A percentile compares a stretch with the other conserved stretches of the same genome.
Conservation (phyloP, 306 rosid genomes). For the Vigna angularis region DNA sequence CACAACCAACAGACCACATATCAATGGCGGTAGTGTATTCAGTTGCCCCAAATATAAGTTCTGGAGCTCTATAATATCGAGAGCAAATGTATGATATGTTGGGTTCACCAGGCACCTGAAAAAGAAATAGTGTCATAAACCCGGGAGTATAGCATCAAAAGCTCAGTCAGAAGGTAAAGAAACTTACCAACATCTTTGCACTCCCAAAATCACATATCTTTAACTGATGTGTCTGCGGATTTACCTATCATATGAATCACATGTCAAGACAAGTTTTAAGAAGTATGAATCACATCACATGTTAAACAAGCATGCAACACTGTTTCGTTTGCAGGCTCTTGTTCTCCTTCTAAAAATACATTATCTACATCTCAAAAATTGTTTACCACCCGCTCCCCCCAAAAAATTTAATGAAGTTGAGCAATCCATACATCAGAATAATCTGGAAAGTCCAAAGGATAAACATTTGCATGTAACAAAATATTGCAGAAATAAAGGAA, state of each 20-base stretch:
- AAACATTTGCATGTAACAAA: too few relatives aligned
- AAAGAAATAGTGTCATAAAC: slow-evolving; percentile 42
- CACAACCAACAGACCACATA: slow-evolving; percentile 98
- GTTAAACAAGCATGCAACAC: not conserved
- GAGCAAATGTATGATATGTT: slow-evolving; percentile 97
- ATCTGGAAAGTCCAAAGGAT: too few relatives aligned
- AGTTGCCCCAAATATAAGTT: slow-evolving; percentile 97
- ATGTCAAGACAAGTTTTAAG: not conserved
- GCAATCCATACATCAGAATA: too few relatives aligned
- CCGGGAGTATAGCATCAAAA: slow-evolving; percentile 11
- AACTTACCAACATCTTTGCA: slow-evolving; percentile 93
- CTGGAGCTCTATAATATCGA: slow-evolving; percentile 94
- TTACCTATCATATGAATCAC: slow-evolving; percentile 62
- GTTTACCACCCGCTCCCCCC: not conserved
- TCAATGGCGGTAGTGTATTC: slow-evolving; percentile 94
- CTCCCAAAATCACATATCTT: slow-evolving; percentile 98
- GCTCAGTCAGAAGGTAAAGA: not conserved
- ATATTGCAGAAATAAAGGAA: not conserved
- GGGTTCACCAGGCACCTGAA: slow-evolving; percentile 91
- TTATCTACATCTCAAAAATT: too few relatives aligned
- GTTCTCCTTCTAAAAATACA: not conserved
- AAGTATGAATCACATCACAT: not conserved
- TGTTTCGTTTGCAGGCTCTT: not conserved
- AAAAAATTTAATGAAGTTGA: too few relatives aligned
- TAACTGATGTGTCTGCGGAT: slow-evolving; percentile 82